Evolutionary conservation across 495 filamentous ascomycete species (phyloP), one percentile per base, ranked within the genome.

Genomic region (Daldinia vernicosa): DNA sequence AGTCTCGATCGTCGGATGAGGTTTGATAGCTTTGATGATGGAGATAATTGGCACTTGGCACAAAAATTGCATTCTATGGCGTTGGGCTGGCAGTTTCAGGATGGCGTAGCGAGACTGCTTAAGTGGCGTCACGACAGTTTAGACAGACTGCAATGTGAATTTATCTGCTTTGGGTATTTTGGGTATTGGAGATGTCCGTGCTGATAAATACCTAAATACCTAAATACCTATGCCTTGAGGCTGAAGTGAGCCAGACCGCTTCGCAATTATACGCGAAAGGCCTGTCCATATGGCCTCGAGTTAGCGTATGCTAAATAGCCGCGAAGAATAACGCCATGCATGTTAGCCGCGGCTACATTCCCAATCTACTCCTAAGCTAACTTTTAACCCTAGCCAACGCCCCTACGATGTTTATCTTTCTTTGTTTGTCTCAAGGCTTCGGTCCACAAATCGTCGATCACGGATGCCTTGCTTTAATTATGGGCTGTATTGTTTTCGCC

Each of bases 21-120:
- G 37, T 63, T 47, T 67, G 62, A 24, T 60, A 30, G 28, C 32
- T 63, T 71, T 40, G 19, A 9, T 17, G 56, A 9, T 17, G 53
- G 33, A 55, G 54, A 70, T 45, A 35, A 45, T 66, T 60, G 17
- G 15, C 24, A 60, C 37, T 66, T 60, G 17, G 15, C 24, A 60
- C 37, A 66, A 27, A 47, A 43, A 68, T 61, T 77, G 75, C 75
- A 76, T 77, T 66, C 54, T 26, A 53, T 28, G 75, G 75, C 75
- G 75, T 77, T 77, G 26, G 74, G 62, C 72, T 60, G 66, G 57
- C 47, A 22, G 58, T 60, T 74, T 43, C 47, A 39, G 30, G 45
- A 40, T 54, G 75, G 75, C 73, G 75, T 77, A 67, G 28, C 40
- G 35, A 52, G 17, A 53, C 37, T 22, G 28, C 57, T 62, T 27